Percentiles rank a stretch among this genome's conserved stretches.
Conservation (phyloP, 2,329 filamentous ascomycete species). For the Tothia fuscella region DNA sequence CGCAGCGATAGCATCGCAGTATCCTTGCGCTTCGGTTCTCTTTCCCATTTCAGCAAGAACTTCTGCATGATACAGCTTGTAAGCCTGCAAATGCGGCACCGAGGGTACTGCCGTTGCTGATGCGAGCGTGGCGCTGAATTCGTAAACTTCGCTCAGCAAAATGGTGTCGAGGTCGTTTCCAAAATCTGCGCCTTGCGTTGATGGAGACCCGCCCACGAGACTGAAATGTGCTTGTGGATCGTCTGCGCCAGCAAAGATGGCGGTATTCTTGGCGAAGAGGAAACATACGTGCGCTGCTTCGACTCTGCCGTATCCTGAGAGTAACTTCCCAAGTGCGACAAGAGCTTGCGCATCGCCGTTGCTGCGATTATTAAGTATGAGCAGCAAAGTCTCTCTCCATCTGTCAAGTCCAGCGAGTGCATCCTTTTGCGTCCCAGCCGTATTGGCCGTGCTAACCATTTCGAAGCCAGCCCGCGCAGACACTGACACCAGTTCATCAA, state of each 20-base stretch:
- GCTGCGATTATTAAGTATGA: slow-evolving; percentile 83
- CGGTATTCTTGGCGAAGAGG: slow-evolving; percentile 56
- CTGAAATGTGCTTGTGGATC: slow-evolving; percentile 70
- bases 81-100: slow-evolving; percentile 74
- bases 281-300: slow-evolving; percentile 93
- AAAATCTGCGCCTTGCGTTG: slow-evolving; percentile 56
- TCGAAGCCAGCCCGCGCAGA: slow-evolving; percentile 88
- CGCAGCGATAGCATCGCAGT: slow-evolving; percentile 72
- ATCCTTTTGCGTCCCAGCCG: slow-evolving; percentile 52
- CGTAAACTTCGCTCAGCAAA: slow-evolving; percentile 92
- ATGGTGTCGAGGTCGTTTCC: slow-evolving; percentile 73
- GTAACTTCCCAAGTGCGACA: slow-evolving; percentile 65
- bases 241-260: slow-evolving; percentile 70
- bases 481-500: slow-evolving; percentile 87
- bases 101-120: slow-evolving; percentile 36
- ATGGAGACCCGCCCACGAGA: slow-evolving; percentile 74
- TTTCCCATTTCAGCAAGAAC: slow-evolving; percentile 74
- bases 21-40: slow-evolving; percentile 72
- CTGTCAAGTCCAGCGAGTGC: slow-evolving; percentile 77
- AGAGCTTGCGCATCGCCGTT: slow-evolving; percentile 66
- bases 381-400: slow-evolving; percentile 80
- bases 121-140: slow-evolving; percentile 63
- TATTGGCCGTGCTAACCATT: slow-evolving; percentile 66
- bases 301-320: slow-evolving; percentile 73
- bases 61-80: slow-evolving; percentile 83